phyloP scores from a whole-genome alignment of 768 basidiomycete species.

The Suillus discolor region DNA sequence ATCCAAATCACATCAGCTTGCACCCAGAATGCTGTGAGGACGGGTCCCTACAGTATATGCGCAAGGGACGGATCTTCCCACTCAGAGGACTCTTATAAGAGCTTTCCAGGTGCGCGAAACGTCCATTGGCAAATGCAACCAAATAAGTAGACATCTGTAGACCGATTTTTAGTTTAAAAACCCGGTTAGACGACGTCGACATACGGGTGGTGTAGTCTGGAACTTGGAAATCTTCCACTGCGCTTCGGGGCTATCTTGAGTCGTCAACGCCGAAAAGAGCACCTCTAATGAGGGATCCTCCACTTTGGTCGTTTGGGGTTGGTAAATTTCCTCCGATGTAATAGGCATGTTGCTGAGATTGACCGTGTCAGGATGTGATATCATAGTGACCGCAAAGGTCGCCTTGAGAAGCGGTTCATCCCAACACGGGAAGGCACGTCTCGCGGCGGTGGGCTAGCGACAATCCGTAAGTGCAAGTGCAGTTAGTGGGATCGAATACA shows the following conservation, averaged over 20 bases:
- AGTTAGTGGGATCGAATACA: slow-evolving; percentile 7
- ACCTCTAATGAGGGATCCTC: slow-evolving; percentile 38
- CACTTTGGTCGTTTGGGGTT: slow-evolving; percentile 33
- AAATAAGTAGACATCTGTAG: slow-evolving; percentile 82
- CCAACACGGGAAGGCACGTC: slow-evolving; percentile 87
- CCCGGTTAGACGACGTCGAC: slow-evolving; percentile 6
- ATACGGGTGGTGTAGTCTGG: slow-evolving; percentile 71
- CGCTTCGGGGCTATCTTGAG: slow-evolving; percentile 35
- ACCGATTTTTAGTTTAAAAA: background rate
- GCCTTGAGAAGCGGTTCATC: slow-evolving; percentile 93
- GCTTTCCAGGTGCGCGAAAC: slow-evolving; percentile 72
- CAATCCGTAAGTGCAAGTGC: background rate
- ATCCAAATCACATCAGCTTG: slow-evolving; percentile 13
- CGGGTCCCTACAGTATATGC: slow-evolving; percentile 70
- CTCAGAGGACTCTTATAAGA: slow-evolving; percentile 80
- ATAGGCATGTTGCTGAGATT: slow-evolving; percentile 89
- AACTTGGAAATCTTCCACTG: slow-evolving; percentile 86
- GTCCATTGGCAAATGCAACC: slow-evolving; percentile 84
- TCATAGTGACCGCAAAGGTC: slow-evolving; percentile 73
- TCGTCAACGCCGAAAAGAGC: slow-evolving; percentile 44
- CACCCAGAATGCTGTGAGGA: background rate
- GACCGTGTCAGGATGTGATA: slow-evolving; percentile 75
- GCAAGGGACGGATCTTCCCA: slow-evolving; percentile 78
- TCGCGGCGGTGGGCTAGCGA: slow-evolving; percentile 77
- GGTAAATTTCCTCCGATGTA: slow-evolving; percentile 55